phyloP scores from a whole-genome alignment of 805 yeast genomes.

The Candida hungchunana region DNA sequence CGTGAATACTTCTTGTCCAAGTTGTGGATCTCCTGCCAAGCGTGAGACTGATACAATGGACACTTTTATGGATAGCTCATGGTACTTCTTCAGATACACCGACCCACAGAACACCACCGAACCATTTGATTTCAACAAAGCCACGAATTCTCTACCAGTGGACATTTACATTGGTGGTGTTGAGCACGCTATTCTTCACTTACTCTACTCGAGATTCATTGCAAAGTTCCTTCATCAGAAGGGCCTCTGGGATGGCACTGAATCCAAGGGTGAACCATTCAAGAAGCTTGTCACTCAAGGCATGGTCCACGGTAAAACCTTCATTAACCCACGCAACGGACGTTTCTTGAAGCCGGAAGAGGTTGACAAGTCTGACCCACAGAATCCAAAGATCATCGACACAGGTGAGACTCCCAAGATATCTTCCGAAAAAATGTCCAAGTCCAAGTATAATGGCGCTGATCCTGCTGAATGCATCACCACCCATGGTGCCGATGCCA shows the following conservation, averaged over 20 bases:
- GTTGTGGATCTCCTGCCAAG: slow-evolving; percentile 67
- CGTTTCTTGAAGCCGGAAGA: slow-evolving; percentile 79
- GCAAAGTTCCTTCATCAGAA: slow-evolving; percentile 68
- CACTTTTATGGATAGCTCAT: slow-evolving; percentile 95
- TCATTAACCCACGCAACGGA: slow-evolving; percentile 64
- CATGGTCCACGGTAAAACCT: slow-evolving; percentile 95
- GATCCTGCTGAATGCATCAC: slow-evolving; percentile 77
- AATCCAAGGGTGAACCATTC: slow-evolving; percentile 72
- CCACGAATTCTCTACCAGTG: slow-evolving; percentile 64
- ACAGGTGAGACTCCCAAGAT: slow-evolving; percentile 51
- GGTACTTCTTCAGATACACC: slow-evolving; percentile 86
- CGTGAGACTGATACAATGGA: slow-evolving; percentile 99
- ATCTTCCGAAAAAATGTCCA: slow-evolving; percentile 90
- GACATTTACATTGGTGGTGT: slow-evolving; percentile 93
- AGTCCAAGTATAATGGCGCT: slow-evolving; percentile 91
- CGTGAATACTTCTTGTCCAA: slow-evolving; percentile 74
- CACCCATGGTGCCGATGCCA: slow-evolving; percentile 87
- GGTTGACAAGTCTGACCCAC: slow-evolving; percentile 39
- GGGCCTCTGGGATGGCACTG: slow-evolving; percentile 65
- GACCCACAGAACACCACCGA: slow-evolving; percentile 59
- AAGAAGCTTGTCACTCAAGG: slow-evolving; percentile 84
- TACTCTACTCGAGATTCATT: slow-evolving; percentile 81
- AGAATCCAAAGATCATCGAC: slow-evolving; percentile 41
- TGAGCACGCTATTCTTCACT: slow-evolving; percentile 93
- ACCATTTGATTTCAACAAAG: slow-evolving; percentile 52